These are phyloP conservation scores for Hypoxylon crocopeplum DNA, from an alignment of 495 filamentous ascomycete genomes.

Conservation along the genomic window DNA sequence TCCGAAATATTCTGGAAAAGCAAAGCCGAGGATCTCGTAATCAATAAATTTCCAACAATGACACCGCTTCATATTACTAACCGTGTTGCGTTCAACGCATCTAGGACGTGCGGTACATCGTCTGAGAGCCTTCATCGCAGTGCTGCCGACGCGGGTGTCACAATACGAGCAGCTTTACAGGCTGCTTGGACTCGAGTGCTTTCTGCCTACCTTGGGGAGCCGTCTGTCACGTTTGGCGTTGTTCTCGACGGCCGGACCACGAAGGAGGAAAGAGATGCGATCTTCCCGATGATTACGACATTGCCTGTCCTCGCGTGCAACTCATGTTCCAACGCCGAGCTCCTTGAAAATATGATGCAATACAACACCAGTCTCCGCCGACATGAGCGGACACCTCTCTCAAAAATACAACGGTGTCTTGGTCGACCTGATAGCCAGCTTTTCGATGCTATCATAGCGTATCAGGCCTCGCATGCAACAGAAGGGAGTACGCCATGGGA, in stretches of 20 bases:
- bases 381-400: constrained; percentile 72
- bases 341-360: constrained; percentile 64
- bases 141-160: constrained; percentile 62
- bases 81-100: constrained; percentile 46
- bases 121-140: constrained; percentile 56
- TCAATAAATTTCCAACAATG: constrained; percentile 73
- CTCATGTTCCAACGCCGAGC: constrained; percentile 55
- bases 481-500: constrained; percentile 28
- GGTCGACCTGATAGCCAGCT: constrained; percentile 62
- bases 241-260: constrained; percentile 74
- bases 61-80: constrained; percentile 61
- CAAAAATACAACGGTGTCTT: constrained; percentile 70
- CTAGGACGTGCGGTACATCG: constrained; percentile 46
- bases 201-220: constrained; percentile 74
- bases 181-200: constrained; percentile 77
- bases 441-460: constrained; percentile 82
- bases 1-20: constrained; percentile 67
- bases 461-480: constrained; percentile 54
- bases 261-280: constrained; percentile 56
- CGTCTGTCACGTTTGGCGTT: constrained; percentile 71
- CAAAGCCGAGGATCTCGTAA: constrained; percentile 56
- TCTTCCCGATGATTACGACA: constrained; percentile 78
- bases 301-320: constrained; percentile 67
- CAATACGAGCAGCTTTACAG: constrained; percentile 73
- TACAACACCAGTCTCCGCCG: constrained; percentile 66